Percentiles rank a stretch among this genome's conserved stretches.
These are phyloP conservation scores for Gossypium davidsonii DNA, from an alignment of 441 rosid species.

Conservation along the genomic window DNA sequence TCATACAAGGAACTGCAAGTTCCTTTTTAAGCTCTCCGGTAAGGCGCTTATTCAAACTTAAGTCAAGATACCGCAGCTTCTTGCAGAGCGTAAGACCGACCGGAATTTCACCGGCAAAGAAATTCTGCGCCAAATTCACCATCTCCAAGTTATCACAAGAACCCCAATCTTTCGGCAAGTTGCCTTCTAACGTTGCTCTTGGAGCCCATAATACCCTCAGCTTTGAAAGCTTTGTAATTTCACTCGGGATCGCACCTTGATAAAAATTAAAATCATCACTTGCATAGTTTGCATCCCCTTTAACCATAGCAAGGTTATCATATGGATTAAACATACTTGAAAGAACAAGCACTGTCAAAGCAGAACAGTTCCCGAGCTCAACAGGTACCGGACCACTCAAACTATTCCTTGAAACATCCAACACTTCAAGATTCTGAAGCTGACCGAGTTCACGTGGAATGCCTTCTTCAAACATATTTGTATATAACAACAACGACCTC, in stretches of 20 bases:
- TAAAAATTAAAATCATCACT: slow-evolving; percentile 46
- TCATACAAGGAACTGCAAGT: slow-evolving; percentile 52
- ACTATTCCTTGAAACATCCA: slow-evolving; percentile 59
- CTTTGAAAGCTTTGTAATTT: slow-evolving; percentile 37
- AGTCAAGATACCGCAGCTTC: slow-evolving; percentile 40
- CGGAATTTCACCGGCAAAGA: slow-evolving; percentile 38
- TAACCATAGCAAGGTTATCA: slow-evolving; percentile 17
- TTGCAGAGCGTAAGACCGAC: slow-evolving; percentile 29
- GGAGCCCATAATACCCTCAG: slow-evolving; percentile 57
- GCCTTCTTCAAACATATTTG: slow-evolving; percentile 48
- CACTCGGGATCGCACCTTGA: slow-evolving; percentile 40
- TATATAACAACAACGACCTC: slow-evolving; percentile 41
- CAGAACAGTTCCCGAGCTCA: slow-evolving; percentile 49
- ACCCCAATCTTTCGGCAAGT: slow-evolving; percentile 38
- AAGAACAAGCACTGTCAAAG: slow-evolving; percentile 48
- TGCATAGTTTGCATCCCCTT: slow-evolving; percentile 20
- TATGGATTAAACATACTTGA: slow-evolving; percentile 36
- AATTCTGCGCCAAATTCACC: slow-evolving; percentile 46
- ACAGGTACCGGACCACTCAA: slow-evolving; percentile 46
- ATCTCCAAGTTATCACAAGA: slow-evolving; percentile 46
- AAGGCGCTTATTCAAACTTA: slow-evolving; percentile 39
- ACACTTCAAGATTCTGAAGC: slow-evolving; percentile 49
- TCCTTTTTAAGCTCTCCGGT: slow-evolving; percentile 36
- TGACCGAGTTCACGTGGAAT: slow-evolving; percentile 43
- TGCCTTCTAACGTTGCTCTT: slow-evolving; percentile 37